These are phyloP conservation scores for Arabis alpina DNA, from an alignment of 345 rosid genomes.

Conservation along the genomic window DNA sequence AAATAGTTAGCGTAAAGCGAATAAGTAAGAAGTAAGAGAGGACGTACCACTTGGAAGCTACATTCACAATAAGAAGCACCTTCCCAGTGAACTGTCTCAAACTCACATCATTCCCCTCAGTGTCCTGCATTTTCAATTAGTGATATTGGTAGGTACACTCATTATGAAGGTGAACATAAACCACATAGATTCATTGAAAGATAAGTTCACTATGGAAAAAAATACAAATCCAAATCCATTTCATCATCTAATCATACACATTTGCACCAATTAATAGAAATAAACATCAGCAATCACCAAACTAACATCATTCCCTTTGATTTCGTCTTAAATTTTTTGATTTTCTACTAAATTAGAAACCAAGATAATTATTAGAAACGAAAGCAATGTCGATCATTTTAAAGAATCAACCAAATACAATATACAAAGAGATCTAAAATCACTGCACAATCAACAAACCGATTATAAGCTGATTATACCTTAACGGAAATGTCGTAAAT, in stretches of 20 bases:
- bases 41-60: slow-evolving; percentile 91
- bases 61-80: slow-evolving; percentile 88
- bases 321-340: slow-evolving; percentile 5
- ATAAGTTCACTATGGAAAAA: not conserved
- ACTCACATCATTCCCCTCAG: slow-evolving; percentile 69
- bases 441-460: too few species aligned
- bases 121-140: slow-evolving; percentile 55
- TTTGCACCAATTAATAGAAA: not conserved
- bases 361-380: not conserved
- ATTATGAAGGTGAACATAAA: slow-evolving; percentile 1
- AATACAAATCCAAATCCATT: slow-evolving; percentile 2
- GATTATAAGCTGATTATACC: slow-evolving; percentile 46
- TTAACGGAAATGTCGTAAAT: slow-evolving; percentile 74
- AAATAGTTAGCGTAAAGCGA: not conserved
- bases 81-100: slow-evolving; percentile 69
- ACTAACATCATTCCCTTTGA: not conserved
- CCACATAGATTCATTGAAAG: not conserved
- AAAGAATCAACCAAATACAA: not conserved
- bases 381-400: slow-evolving; percentile 10
- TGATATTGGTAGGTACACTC: not conserved
- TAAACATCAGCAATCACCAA: slow-evolving; percentile 1
- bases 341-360: slow-evolving; percentile 5
- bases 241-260: not conserved
- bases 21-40: not conserved
- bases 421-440: not conserved